phyloP scores from a whole-genome alignment of 176 grass and related monocot species.

The Phyllostachys edulis region DNA sequence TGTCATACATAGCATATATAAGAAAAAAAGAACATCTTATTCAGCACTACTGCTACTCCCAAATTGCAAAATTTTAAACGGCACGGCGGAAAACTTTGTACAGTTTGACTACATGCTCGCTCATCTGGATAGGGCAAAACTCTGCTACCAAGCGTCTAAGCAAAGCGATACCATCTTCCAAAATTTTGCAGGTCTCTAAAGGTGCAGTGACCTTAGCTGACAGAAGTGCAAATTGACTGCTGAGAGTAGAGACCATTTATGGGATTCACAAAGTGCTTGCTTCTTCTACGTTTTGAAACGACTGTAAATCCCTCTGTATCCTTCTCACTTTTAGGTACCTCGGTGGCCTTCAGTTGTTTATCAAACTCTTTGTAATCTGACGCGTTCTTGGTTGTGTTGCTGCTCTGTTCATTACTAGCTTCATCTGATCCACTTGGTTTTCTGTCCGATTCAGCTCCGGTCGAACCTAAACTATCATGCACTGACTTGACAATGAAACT shows the following conservation, averaged over 20 bases:
- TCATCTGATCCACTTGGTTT: conserved; percentile 47
- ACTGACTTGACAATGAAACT: conserved; percentile 90
- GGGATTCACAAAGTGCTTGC: conserved; percentile 61
- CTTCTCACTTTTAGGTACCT: conserved; percentile 40
- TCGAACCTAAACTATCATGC: conserved; percentile 61
- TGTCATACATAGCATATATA: conserved; percentile 1
- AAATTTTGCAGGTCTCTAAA: conserved; percentile 38
- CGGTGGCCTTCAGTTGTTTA: conserved; percentile 26
- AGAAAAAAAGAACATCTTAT: conserved; percentile 34
- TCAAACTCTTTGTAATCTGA: conserved; percentile 26
- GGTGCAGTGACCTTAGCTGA: conserved; percentile 38
- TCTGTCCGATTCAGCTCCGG: conserved; percentile 24
- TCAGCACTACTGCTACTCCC: conserved; percentile 26
- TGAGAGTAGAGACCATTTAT: conserved; percentile 72
- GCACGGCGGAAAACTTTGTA: conserved; percentile 34
- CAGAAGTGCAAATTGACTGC: conserved; percentile 84
- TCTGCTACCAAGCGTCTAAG: conserved; percentile 37
- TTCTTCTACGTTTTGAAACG: conserved; percentile 81
- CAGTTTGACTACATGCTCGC: conserved; percentile 38
- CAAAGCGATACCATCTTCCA: conserved; percentile 32
- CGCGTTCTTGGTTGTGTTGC: conserved; percentile 24
- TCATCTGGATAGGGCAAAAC: conserved; percentile 33
- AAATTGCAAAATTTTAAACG: conserved; percentile 20
- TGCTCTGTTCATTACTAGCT: conserved; percentile 43
- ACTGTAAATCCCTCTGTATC: conserved; percentile 90